Evolutionary conservation across 306 rosid genomes (phyloP).

Genomic region (Trichosanthes cucumerina): DNA sequence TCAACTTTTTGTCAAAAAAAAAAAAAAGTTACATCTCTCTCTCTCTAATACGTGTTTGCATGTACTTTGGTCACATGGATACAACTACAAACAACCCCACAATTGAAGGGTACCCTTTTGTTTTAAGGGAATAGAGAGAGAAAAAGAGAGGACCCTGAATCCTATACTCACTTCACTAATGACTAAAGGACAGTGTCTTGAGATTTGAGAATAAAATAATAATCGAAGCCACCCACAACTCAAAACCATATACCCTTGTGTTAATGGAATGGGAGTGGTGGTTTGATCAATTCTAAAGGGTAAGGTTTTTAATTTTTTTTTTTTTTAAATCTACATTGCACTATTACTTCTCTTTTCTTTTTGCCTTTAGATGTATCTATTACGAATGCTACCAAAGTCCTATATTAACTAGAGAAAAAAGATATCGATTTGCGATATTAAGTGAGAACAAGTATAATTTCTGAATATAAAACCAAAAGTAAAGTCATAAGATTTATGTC

Average conservation of each 20-base stretch:
- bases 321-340: too few species aligned
- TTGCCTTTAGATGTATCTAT: too few species aligned
- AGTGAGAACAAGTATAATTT: too few species aligned
- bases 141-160: neutral
- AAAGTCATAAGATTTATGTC: too few species aligned
- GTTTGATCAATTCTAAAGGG: too few species aligned
- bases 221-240: neutral
- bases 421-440: too few species aligned
- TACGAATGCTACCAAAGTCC: too few species aligned
- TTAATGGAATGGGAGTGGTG: too few species aligned
- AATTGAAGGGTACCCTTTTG: neutral
- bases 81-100: neutral
- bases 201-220: neutral
- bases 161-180: neutral
- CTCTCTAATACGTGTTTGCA: neutral
- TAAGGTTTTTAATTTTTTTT: too few species aligned
- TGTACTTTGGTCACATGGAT: constrained; percentile 9
- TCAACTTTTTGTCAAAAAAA: neutral
- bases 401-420: too few species aligned
- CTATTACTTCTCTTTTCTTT: too few species aligned
- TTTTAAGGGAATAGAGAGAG: neutral
- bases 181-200: neutral
- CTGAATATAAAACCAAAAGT: too few species aligned
- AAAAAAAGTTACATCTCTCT: neutral
- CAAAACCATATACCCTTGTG: neutral